These are phyloP conservation scores for Fusarium tanahbumbuense DNA, from an alignment of 2,329 filamentous ascomycete genomes.

Conservation along the genomic window DNA sequence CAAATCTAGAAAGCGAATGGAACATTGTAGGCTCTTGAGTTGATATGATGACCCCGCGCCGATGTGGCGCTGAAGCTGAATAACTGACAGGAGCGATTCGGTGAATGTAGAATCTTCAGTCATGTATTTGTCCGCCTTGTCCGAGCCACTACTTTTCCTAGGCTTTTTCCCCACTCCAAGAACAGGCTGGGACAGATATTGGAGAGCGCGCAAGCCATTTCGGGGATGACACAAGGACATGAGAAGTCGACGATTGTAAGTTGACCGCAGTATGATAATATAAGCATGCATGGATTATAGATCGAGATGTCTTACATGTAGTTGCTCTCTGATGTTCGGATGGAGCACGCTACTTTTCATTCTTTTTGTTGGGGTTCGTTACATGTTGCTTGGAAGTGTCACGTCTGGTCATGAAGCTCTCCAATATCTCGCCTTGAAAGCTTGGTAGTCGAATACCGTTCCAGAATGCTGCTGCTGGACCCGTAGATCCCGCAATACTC, in stretches of 20 bases:
- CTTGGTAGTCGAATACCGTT: too few relatives aligned
- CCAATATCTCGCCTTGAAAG: too few relatives aligned
- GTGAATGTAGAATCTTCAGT: neutral
- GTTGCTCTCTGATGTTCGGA: too few relatives aligned
- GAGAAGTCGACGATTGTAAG: neutral
- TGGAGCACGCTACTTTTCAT: too few relatives aligned
- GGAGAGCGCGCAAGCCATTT: neutral
- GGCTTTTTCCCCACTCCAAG: neutral
- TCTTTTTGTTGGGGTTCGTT: too few relatives aligned
- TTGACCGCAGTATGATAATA: neutral
- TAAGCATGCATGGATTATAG: neutral
- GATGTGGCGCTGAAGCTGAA: neutral
- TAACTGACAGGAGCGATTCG: neutral
- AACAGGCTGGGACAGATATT: neutral
- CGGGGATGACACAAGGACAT: neutral
- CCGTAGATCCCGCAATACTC: too few relatives aligned
- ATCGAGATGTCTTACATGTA: neutral
- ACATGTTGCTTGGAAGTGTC: too few relatives aligned
- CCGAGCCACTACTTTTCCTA: neutral
- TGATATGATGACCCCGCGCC: neutral
- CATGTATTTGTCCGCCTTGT: neutral
- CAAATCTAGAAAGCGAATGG: neutral
- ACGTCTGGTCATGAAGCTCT: too few relatives aligned
- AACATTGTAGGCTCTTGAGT: neutral
- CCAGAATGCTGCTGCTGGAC: too few relatives aligned